A percentile compares a stretch with the other conserved stretches of the same genome.
These are phyloP conservation scores for Kwoniella dejecticola DNA, from an alignment of 768 basidiomycete species.

Conservation along the genomic window DNA sequence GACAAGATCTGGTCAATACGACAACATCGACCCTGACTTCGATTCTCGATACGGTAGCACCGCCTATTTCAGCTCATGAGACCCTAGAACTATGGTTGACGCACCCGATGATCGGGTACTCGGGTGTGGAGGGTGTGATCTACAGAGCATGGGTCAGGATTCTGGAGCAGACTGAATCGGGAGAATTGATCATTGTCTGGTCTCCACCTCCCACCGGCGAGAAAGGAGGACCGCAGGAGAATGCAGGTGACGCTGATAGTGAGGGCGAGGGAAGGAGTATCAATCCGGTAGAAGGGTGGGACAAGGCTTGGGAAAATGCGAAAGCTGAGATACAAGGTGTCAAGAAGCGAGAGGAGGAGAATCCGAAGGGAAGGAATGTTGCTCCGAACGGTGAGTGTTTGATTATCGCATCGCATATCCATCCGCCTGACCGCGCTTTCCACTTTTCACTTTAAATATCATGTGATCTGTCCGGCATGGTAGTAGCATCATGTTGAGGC, in stretches of 20 bases:
- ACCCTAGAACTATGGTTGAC: slow-evolving; percentile 93
- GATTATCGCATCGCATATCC: background rate
- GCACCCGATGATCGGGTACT: slow-evolving; percentile 96
- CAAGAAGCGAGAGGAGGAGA: slow-evolving; percentile 36
- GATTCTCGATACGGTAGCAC: slow-evolving; percentile 92
- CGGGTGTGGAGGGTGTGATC: slow-evolving; percentile 90
- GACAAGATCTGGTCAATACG: slow-evolving; percentile 83
- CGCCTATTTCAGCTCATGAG: slow-evolving; percentile 97
- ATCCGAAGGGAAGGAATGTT: slow-evolving; percentile 44
- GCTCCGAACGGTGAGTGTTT: slow-evolving; percentile 28
- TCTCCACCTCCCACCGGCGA: slow-evolving; percentile 23
- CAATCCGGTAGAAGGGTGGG: slow-evolving; percentile 79
- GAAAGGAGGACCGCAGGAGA: background rate
- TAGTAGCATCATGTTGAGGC: no score
- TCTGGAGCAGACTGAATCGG: slow-evolving; percentile 57
- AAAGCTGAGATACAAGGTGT: slow-evolving; percentile 61
- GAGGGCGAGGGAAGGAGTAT: slow-evolving; percentile 65
- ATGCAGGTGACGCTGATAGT: slow-evolving; percentile 12
- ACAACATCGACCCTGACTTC: slow-evolving; percentile 87
- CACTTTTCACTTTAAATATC: no score
- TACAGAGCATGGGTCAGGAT: slow-evolving; percentile 66
- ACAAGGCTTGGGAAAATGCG: slow-evolving; percentile 80
- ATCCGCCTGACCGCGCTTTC: no score
- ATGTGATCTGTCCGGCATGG: no score
- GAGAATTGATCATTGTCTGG: slow-evolving; percentile 47